Evolutionary conservation across 345 rosid genomes (phyloP).

Genomic region (Arabidopsis suecica): DNA sequence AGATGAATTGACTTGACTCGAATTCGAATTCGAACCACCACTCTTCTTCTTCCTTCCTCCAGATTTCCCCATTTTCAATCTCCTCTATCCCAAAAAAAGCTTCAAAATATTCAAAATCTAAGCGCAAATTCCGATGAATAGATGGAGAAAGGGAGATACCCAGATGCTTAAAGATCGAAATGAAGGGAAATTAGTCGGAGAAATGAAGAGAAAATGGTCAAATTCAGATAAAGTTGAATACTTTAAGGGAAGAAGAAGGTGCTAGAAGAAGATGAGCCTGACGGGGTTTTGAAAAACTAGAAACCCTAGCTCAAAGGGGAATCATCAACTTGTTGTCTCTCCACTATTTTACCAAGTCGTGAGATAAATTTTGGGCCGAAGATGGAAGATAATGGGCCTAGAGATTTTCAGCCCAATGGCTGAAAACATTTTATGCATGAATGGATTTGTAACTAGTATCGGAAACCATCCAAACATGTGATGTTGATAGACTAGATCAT

Average conservation of each 20-base stretch:
- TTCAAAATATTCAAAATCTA: not conserved
- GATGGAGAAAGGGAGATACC: not conserved
- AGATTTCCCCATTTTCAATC: conserved; percentile 76
- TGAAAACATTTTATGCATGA: no score
- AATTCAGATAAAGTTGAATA: not conserved
- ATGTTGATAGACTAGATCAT: no score
- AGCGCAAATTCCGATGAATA: not conserved
- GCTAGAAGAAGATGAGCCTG: conserved; percentile 8
- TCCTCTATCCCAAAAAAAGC: not conserved
- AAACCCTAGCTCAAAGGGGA: not conserved
- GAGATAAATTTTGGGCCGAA: conserved; percentile 1
- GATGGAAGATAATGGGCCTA: not conserved
- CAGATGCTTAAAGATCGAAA: not conserved
- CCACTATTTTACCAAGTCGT: not conserved
- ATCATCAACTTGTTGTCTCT: not conserved
- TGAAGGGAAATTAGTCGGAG: not conserved
- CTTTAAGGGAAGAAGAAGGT: conserved; percentile 7
- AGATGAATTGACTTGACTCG: conserved; percentile 55
- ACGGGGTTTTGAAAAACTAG: not conserved
- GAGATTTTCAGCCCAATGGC: not conserved
- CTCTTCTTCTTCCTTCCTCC: conserved; percentile 81
- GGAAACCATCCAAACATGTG: no score
- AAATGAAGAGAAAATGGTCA: not conserved
- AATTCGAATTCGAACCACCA: conserved; percentile 26
- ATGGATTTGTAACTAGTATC: no score